Evolutionary conservation across 768 basidiomycete genomes (phyloP), one percentile per base, ranked within the genome.

Genomic region (Butyriboletus loyo): DNA sequence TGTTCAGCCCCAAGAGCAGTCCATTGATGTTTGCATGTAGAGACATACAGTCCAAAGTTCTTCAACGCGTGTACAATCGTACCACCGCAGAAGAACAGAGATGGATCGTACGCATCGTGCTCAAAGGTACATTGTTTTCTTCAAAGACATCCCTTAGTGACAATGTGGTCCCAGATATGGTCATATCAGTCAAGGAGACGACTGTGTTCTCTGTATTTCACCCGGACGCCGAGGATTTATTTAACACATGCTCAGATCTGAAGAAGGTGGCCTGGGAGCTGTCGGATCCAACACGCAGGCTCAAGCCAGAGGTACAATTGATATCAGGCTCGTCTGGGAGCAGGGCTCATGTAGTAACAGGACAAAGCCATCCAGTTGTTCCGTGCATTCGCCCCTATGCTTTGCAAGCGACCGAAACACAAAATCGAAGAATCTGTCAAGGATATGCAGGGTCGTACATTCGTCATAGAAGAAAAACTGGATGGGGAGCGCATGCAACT

Each of bases 401-500:
- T 99, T 36, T 97, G 93, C 73, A 92, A 90, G 63, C 83, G 96
- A 7, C 87, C 92, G 1, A 88, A 85, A 0, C 82, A 79, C 56
- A 88, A 81, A 56, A 81, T 96, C 24, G 87, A 89, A 59, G 87
- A 91, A 25, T 84, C 92, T 0, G 84, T 96, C 43, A 89, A 86
- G 59, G 82, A 87, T 52, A 95, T 99, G 86, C 82, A 81, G 19
- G 82, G 83, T 9, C 68, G 75, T 7, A 80, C 84, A 38, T 99
- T 99, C 64, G 73, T 92, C 55, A 88, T 99, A 34, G 97, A 99
- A 67, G 97, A 99, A 73, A 99, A 98, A 66, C 78, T 98, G 2
- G 97, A 99, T 60, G 97, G 97, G 2, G 97, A 99, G 68, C 76
- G 97, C 31, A 93, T 99, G 72, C 97, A 98, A 67, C 59, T 99